Evolutionary conservation across 2,329 filamentous ascomycete genomes (phyloP), one percentile per base, ranked within the genome.

Genomic region (Penicillium glabrum): DNA sequence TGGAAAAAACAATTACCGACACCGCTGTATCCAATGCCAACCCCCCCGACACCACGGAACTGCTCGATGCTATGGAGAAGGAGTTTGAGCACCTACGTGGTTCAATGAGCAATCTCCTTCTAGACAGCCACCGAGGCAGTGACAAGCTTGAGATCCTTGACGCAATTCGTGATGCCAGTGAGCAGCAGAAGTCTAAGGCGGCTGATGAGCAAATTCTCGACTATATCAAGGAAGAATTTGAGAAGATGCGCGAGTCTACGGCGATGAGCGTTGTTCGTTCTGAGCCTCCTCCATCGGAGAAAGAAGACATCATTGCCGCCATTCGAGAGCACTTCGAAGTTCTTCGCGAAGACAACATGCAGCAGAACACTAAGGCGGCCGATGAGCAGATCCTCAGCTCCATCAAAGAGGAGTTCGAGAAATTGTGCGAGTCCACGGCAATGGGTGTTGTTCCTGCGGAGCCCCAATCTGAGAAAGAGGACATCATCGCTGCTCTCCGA

Each of bases 381-480:
- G 87, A 93, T 69, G 95, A 91, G 75, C 90, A 97, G 73, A 93
- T 97, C 51, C 81, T 97, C 1, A 90, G 96, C 58, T 91, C 90
- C 0, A 82, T 98, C 54, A 96, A 89, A 71, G 83, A 87, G 31
- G 86, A 89, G 63, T 82, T 89, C 47, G 82, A 85, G 51, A 79
- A 82, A 54, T 75, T 89, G 24, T 83, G 85, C 37, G 83, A 86
- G 47, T 63, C 68, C 8, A 67, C 72, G 59, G 69, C 63, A 14
- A 67, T 64, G 61, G 70, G 62, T 19, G 53, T 72, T 48, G 66
- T 70, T 37, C 67, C 47, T n/a, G 14, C 56, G 27, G 56, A 58
- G 51, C 47, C 51, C 2, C 5, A 35, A 19, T 26, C n/a, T 33
- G 31, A 85, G 60, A 86, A 86, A 65, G 83, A 83, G 51, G 84